These are phyloP conservation scores for Fomitopsis betulina DNA, from an alignment of 1,284 basidiomycete species.

Conservation along the genomic window DNA sequence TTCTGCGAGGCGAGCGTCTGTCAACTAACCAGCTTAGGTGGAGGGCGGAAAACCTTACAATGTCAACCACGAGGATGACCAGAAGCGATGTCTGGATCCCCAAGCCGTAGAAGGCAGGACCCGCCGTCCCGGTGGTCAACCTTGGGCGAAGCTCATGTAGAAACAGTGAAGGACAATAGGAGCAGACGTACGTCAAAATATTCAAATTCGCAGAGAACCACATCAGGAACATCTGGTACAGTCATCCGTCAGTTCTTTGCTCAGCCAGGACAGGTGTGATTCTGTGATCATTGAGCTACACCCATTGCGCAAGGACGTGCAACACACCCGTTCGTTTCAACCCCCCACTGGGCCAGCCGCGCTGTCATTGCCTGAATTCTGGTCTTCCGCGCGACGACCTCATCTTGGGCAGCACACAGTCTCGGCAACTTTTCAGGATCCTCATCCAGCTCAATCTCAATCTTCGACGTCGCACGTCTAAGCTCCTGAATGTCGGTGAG, in stretches of 20 bases:
- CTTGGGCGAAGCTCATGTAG: slow-evolving; percentile 20
- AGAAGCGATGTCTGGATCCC: slow-evolving; percentile 49
- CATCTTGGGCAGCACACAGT: slow-evolving; percentile 5
- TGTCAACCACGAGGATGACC: slow-evolving; percentile 48
- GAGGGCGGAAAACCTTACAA: slow-evolving; percentile 39
- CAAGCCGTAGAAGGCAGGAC: slow-evolving; percentile 55
- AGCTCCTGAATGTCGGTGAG: not conserved
- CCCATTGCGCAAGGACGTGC: not conserved
- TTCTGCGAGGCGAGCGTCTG: slow-evolving; percentile 10
- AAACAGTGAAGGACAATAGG: not conserved
- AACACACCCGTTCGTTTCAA: slow-evolving; percentile 26
- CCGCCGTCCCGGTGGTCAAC: slow-evolving; percentile 51
- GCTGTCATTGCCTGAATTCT: slow-evolving; percentile 11
- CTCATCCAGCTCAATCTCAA: not conserved
- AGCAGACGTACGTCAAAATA: slow-evolving; percentile 42
- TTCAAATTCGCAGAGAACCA: slow-evolving; percentile 55
- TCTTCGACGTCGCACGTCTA: not conserved
- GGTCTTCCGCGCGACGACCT: slow-evolving; percentile 7
- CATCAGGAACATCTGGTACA: slow-evolving; percentile 62
- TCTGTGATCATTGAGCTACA: slow-evolving; percentile 24
- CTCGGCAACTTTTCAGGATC: not conserved
- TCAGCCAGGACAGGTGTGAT: slow-evolving; percentile 46
- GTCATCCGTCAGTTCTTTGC: slow-evolving; percentile 44
- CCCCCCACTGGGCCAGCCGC: slow-evolving; percentile 19
- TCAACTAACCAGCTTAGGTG: not conserved